A percentile compares a stretch with the other conserved stretches of the same genome.
Conservation (phyloP, 1,284 basidiomycete genomes). For the Lignosus rhinocerotis region DNA sequence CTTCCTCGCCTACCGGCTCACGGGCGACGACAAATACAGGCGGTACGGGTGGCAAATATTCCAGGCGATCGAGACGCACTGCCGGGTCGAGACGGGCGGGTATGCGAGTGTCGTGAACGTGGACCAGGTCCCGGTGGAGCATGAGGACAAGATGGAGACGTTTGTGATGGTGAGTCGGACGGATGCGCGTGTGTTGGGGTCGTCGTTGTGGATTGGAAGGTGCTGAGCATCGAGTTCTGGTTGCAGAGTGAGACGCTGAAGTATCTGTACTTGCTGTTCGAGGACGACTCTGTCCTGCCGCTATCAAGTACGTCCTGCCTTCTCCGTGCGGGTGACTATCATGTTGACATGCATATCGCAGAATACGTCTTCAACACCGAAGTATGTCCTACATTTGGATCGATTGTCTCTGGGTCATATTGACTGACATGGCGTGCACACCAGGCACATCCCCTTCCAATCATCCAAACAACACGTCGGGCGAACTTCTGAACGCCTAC, state of each 20-base stretch:
- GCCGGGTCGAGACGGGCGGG: constrained; percentile 73
- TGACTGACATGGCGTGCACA: constrained; percentile 10
- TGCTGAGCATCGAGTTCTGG: too few species aligned
- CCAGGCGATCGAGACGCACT: constrained; percentile 85
- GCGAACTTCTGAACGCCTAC: constrained; percentile 45
- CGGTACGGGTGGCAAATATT: constrained; percentile 91
- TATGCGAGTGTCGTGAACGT: constrained; percentile 89
- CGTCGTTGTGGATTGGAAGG: too few species aligned
- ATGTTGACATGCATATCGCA: constrained; percentile 29
- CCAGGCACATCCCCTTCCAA: constrained; percentile 69
- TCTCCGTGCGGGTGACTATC: not conserved
- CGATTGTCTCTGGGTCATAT: too few species aligned
- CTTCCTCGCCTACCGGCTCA: constrained; percentile 85
- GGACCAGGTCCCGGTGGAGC: constrained; percentile 63
- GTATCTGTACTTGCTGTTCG: constrained; percentile 91
- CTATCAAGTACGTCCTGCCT: constrained; percentile 61
- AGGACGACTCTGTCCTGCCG: constrained; percentile 71
- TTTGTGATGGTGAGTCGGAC: constrained; percentile 74
- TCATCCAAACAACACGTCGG: constrained; percentile 53
- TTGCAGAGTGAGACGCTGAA: constrained; percentile 88
- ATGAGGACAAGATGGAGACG: constrained; percentile 94
- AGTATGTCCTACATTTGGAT: constrained; percentile 39
- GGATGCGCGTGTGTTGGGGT: too few species aligned
- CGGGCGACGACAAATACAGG: constrained; percentile 82
- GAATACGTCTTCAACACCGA: constrained; percentile 97